These are phyloP conservation scores for Metarhizium rileyi DNA, from an alignment of 2,329 filamentous ascomycete genomes.

Conservation along the genomic window DNA sequence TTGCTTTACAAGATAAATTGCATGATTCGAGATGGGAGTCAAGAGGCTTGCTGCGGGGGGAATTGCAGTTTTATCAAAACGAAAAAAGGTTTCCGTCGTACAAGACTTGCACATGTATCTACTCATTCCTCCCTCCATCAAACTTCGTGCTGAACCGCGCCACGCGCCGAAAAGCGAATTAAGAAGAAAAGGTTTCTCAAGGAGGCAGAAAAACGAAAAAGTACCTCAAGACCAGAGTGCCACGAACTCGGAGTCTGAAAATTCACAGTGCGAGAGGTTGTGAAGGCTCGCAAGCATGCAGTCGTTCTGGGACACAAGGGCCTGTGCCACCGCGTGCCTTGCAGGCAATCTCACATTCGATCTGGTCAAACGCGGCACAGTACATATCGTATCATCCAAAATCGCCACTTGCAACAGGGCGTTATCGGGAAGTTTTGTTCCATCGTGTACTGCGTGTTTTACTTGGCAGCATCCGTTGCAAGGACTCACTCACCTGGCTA, in stretches of 20 bases:
- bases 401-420: not conserved
- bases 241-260: not conserved
- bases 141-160: not conserved
- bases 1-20: not conserved
- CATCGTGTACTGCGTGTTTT: not conserved
- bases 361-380: not conserved
- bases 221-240: not conserved
- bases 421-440: not conserved
- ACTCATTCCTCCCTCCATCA: too few species aligned
- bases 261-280: not conserved
- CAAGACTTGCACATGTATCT: not conserved
- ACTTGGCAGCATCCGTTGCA: not conserved
- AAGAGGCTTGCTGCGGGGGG: not conserved
- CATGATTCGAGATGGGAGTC: not conserved
- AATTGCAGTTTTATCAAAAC: not conserved
- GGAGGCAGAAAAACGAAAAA: not conserved
- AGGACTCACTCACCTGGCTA: too few species aligned
- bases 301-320: not conserved
- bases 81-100: not conserved
- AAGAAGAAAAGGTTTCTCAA: not conserved
- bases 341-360: not conserved
- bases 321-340: not conserved
- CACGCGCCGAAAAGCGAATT: not conserved
- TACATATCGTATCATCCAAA: not conserved
- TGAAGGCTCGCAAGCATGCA: not conserved